Conservation (phyloP, 2,329 filamentous ascomycete species). For the Paramyrothecium roridum region DNA sequence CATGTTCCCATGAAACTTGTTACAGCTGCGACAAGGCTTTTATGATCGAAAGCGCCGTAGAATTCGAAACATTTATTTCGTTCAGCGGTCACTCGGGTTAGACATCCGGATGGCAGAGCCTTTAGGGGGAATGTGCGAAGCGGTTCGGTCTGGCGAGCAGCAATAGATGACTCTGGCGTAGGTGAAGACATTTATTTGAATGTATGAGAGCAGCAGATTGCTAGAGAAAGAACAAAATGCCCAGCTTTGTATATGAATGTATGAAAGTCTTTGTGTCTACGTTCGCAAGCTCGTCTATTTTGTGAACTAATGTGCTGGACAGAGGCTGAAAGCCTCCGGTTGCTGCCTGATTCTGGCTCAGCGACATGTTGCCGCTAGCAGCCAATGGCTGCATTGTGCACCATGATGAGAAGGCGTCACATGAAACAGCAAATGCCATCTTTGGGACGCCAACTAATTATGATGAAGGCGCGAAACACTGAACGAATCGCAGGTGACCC, state of each 20-base stretch:
- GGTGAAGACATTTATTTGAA: neutral
- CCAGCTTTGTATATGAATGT: neutral
- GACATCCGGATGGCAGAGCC: neutral
- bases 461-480: no score
- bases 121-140: slow-evolving; percentile 2
- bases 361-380: no score
- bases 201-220: neutral
- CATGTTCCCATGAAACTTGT: slow-evolving; percentile 1
- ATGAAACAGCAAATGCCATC: no score
- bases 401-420: no score
- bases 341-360: neutral
- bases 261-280: no score
- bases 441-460: no score
- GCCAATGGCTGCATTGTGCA: no score
- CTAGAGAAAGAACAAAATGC: neutral
- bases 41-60: slow-evolving; percentile 1
- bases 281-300: neutral
- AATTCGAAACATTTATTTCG: neutral
- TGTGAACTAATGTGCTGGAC: neutral
- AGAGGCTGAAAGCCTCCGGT: neutral
- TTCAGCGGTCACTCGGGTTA: neutral
- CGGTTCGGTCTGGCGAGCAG: neutral
- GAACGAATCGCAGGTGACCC: no score
- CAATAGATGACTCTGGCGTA: neutral
- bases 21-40: neutral